These are phyloP conservation scores for Aspergillus fumigatus DNA, from an alignment of 2,329 filamentous ascomycete genomes.

Conservation along the genomic window DNA sequence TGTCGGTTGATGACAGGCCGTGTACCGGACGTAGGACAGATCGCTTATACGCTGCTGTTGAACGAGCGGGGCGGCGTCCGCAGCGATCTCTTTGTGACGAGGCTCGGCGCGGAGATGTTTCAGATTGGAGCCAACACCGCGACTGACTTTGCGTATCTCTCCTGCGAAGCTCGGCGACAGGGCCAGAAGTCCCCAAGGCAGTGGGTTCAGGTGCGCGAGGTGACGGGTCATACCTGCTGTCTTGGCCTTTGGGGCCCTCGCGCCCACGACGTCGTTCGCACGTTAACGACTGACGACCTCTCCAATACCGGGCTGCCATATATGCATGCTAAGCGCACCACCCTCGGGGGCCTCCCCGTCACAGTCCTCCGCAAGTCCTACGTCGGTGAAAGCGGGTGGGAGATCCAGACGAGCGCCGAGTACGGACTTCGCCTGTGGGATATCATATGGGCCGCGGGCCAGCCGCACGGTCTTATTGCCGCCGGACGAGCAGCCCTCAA, in stretches of 20 bases:
- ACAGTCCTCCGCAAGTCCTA: slow-evolving; percentile 54
- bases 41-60: slow-evolving; percentile 56
- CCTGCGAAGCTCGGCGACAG: slow-evolving; percentile 50
- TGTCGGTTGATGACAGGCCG: slow-evolving; percentile 42
- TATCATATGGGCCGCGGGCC: slow-evolving; percentile 51
- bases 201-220: slow-evolving; percentile 52
- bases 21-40: slow-evolving; percentile 45
- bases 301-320: slow-evolving; percentile 43
- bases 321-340: slow-evolving; percentile 46
- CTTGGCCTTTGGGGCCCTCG: slow-evolving; percentile 61
- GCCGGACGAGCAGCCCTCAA: slow-evolving; percentile 57
- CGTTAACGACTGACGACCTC: slow-evolving; percentile 28
- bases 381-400: slow-evolving; percentile 60
- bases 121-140: slow-evolving; percentile 56
- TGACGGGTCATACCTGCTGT: slow-evolving; percentile 57
- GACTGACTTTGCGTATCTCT: slow-evolving; percentile 52
- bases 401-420: slow-evolving; percentile 58
- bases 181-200: slow-evolving; percentile 35
- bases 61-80: slow-evolving; percentile 51
- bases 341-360: slow-evolving; percentile 54
- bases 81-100: slow-evolving; percentile 55
- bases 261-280: slow-evolving; percentile 48
- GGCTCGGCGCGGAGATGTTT: slow-evolving; percentile 43
- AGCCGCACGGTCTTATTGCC: slow-evolving; percentile 52
- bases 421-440: slow-evolving; percentile 58